Conservation (phyloP, 306 rosid genomes). For the Malus sylvestris region DNA sequence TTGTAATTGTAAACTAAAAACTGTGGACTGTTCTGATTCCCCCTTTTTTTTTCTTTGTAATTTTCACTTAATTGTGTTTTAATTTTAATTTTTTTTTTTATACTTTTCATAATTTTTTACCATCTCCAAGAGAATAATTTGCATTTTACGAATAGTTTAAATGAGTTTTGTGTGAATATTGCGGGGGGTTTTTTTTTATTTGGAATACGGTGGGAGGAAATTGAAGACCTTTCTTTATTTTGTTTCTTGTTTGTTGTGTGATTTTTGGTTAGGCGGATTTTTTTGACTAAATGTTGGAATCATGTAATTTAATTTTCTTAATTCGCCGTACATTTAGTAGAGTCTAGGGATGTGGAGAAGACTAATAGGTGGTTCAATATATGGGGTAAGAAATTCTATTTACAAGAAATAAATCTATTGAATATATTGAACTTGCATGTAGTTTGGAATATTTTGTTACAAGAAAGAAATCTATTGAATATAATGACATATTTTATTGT, state of each 20-base stretch:
- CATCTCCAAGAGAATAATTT: neutral
- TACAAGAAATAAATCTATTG: too few species aligned
- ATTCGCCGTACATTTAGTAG: neutral
- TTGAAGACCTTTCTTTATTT: neutral
- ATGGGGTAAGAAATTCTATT: too few species aligned
- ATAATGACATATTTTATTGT: neutral
- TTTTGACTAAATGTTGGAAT: conserved; percentile 1
- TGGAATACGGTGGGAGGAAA: neutral
- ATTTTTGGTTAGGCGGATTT: neutral
- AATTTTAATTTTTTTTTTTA: neutral
- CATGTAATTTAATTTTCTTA: neutral
- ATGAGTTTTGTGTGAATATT: neutral
- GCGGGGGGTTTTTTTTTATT: neutral
- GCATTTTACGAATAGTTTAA: neutral
- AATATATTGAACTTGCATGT: too few species aligned
- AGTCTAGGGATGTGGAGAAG: neutral
- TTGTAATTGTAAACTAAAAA: neutral
- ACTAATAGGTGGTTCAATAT: too few species aligned
- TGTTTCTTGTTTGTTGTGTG: neutral
- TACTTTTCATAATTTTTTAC: neutral
- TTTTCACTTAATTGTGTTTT: neutral
- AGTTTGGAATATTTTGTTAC: too few species aligned
- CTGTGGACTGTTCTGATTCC: neutral
- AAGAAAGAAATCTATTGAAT: too few species aligned
- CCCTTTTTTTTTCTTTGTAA: neutral